Evolutionary conservation across 2,329 filamentous ascomycete genomes (phyloP).

Genomic region (Pseudocercospora macadamiae): DNA sequence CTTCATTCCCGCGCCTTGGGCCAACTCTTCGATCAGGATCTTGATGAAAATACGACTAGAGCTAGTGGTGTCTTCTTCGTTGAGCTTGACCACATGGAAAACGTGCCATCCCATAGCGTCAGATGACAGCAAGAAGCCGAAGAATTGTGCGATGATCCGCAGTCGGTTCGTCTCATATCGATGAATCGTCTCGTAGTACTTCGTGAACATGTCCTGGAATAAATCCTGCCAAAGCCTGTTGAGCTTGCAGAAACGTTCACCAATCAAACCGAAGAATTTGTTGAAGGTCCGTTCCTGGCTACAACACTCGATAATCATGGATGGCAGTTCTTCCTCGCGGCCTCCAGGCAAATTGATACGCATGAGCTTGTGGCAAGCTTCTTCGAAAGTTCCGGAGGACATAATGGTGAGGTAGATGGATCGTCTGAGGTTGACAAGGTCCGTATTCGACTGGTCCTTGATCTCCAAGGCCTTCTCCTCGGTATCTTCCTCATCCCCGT

Average conservation of each 20-base stretch:
- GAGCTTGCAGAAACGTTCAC: constrained; percentile 92
- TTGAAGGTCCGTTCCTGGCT: constrained; percentile 96
- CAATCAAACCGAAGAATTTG: constrained; percentile 94
- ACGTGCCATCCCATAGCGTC: constrained; percentile 94
- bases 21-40: constrained; percentile 91
- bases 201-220: constrained; percentile 85
- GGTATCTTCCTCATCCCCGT: constrained; percentile 65
- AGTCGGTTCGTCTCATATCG: constrained; percentile 94
- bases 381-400: constrained; percentile 93
- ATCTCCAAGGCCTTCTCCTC: constrained; percentile 84
- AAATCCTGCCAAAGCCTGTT: constrained; percentile 93
- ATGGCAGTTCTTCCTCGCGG: constrained; percentile 85
- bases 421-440: constrained; percentile 87
- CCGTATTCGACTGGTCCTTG: constrained; percentile 95
- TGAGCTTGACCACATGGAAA: constrained; percentile 80
- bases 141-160: constrained; percentile 92
- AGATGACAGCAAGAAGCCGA: constrained; percentile 84
- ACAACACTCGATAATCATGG: constrained; percentile 96
- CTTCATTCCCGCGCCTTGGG: constrained; percentile 81
- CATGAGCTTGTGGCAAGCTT: constrained; percentile 96
- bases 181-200: constrained; percentile 97
- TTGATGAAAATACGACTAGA: constrained; percentile 98
- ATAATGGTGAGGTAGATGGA: constrained; percentile 98
- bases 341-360: constrained; percentile 80
- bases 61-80: constrained; percentile 95